Evolutionary conservation across 495 filamentous ascomycete genomes (phyloP), one percentile per base, ranked within the genome.

Genomic region (Penicillium antarcticum): DNA sequence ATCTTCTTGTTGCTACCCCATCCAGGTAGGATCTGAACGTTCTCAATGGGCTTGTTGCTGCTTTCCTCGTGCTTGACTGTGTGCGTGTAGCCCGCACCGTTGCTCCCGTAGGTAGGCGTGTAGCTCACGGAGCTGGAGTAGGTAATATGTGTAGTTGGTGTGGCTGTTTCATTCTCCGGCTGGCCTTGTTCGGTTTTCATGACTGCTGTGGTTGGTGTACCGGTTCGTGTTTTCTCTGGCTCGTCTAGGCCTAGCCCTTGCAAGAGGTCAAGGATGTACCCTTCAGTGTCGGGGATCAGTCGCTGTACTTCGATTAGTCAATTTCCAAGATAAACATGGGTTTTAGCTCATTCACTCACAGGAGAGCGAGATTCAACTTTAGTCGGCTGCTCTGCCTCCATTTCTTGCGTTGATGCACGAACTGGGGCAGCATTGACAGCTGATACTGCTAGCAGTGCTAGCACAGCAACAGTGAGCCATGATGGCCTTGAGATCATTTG

Each of bases 251-350:
- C 66, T 5, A 70, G 24, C 3, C 24, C 23, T 24, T 52, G 46
- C 10, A 74, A 34, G 35, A 71, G 12, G 1, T 54, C 11, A 31
- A 46, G 29, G 11, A 74, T 18, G 19, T 71, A 62, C 5, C 61
- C 8, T 10, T 50, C 44, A n/a, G 56, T 56, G 45, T 54, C 52
- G 9, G 71, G 71, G 31, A 71, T 66, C n/a, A 71, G 40, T 45
- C 71, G 55, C 67, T 72, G 23, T 44, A 3, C 2, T 13, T 21
- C 1, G 24, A 42, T 61, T 52, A 61, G 51, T 31, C 12, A 2
- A 1, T 10, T 42, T 3, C 21, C 39, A 9, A 19, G 7, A 2
- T 2, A 10, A 4, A 10, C 7, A 2, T 4, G 16, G 29, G 29
- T 40, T 18, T 29, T 2, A 3, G 5, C 8, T 6, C n/a, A 18